Conservation (phyloP, 768 basidiomycete species). For the Panus rudis region DNA sequence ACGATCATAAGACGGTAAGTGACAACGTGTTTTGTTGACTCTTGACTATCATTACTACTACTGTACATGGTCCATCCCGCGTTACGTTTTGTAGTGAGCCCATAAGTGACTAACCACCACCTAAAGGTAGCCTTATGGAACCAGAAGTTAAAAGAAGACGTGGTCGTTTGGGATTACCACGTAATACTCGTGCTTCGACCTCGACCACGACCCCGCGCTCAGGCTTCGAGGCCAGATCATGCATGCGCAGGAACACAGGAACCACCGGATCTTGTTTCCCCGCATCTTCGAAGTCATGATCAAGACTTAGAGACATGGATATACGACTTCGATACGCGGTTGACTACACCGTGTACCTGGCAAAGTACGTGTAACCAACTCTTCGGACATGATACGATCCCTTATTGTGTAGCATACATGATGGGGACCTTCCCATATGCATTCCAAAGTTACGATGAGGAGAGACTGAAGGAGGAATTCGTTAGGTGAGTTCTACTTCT, state of each 20-base stretch:
- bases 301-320: conserved; percentile 39
- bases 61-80: not conserved
- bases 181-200: conserved; percentile 51
- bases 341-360: conserved; percentile 45
- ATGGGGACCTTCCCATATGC: conserved; percentile 23
- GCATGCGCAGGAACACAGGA: not conserved
- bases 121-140: conserved; percentile 58
- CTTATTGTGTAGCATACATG: conserved; percentile 21
- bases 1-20: conserved; percentile 48
- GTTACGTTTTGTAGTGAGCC: not conserved
- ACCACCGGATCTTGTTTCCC: not conserved
- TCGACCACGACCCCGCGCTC: conserved; percentile 10
- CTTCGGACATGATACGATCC: not conserved
- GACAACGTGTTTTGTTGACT: not conserved
- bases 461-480: conserved; percentile 10
- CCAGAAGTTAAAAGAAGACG: conserved; percentile 40
- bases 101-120: not conserved
- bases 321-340: conserved; percentile 60
- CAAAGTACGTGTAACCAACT: conserved; percentile 30
- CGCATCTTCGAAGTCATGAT: not conserved
- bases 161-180: conserved; percentile 73
- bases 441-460: conserved; percentile 1
- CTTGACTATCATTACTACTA: too few species aligned
- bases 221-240: not conserved
- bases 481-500: conserved; percentile 11